Conservation (phyloP, 345 rosid genomes). For the Noccaea caerulescens region DNA sequence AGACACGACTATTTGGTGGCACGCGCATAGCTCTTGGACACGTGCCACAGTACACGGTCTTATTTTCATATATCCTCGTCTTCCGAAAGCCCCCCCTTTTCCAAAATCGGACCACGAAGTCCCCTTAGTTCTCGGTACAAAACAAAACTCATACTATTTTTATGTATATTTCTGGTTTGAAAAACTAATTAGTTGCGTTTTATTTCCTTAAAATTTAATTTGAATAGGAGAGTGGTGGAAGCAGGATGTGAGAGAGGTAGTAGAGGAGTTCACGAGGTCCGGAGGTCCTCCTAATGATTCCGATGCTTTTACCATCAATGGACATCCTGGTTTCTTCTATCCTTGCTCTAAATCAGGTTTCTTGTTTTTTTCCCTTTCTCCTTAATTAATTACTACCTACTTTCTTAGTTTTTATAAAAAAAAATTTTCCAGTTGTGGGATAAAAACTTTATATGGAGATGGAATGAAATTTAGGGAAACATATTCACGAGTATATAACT, state of each 20-base stretch:
- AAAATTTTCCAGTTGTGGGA: not conserved
- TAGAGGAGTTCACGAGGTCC: not conserved
- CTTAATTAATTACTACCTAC: not conserved
- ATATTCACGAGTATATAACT: not conserved
- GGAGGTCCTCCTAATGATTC: slow-evolving; percentile 49
- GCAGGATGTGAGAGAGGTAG: slow-evolving; percentile 40
- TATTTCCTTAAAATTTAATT: not conserved
- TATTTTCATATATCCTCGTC: slow-evolving; percentile 42
- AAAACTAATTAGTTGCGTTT: not conserved
- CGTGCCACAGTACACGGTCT: slow-evolving; percentile 54
- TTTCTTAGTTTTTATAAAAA: not conserved
- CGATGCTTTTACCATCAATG: slow-evolving; percentile 59
- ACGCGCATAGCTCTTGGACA: slow-evolving; percentile 51
- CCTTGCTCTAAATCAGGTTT: slow-evolving; percentile 48
- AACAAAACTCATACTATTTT: not conserved
- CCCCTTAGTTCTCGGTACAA: slow-evolving; percentile 30
- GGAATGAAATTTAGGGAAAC: not conserved
- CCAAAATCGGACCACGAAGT: slow-evolving; percentile 45
- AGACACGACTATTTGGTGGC: slow-evolving; percentile 56
- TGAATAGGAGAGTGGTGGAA: slow-evolving; percentile 56
- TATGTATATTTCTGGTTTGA: not conserved
- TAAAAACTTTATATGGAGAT: not conserved
- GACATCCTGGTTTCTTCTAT: slow-evolving; percentile 55
- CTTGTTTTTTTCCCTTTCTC: not conserved
- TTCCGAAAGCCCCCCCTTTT: slow-evolving; percentile 32